These are phyloP conservation scores for Fragilariopsis cylindrus DNA, from an alignment of 108 stramenopile species.

Conservation along the genomic window DNA sequence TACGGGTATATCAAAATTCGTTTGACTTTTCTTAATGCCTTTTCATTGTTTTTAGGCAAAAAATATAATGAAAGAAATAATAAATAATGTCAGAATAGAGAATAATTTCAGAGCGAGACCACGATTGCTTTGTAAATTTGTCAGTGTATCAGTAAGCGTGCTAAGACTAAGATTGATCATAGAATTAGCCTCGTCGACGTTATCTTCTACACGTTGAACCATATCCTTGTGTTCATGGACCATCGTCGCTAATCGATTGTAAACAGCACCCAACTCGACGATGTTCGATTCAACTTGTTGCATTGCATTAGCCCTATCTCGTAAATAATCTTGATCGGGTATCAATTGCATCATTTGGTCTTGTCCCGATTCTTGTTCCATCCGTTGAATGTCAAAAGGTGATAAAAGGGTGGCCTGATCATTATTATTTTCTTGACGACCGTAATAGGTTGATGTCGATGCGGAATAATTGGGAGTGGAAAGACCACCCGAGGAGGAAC, in stretches of 20 bases:
- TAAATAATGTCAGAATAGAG: constrained; percentile 77
- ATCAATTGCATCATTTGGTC: constrained; percentile 79
- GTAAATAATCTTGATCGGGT: constrained; percentile 84
- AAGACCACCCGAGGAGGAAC: constrained; percentile 19
- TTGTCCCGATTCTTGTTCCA: constrained; percentile 78
- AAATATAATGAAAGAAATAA: constrained; percentile 84
- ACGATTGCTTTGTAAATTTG: constrained; percentile 71
- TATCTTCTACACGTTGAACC: constrained; percentile 90
- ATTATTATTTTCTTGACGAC: constrained; percentile 17
- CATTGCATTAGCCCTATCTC: constrained; percentile 87
- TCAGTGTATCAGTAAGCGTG: constrained; percentile 76
- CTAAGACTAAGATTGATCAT: constrained; percentile 78
- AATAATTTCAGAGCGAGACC: constrained; percentile 69
- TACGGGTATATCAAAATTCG: neutral
- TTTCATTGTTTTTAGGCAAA: constrained; percentile 55
- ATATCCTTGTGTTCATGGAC: constrained; percentile 86
- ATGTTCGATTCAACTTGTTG: constrained; percentile 81
- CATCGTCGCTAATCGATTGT: constrained; percentile 88
- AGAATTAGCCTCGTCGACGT: constrained; percentile 85
- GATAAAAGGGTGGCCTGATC: constrained; percentile 52
- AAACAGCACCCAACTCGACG: constrained; percentile 86
- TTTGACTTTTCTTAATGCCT: neutral
- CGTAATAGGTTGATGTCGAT: constrained; percentile 28
- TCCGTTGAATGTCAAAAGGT: constrained; percentile 84
- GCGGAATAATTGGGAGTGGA: constrained; percentile 9